Conservation (phyloP, 2,329 filamentous ascomycete species). For the Trichophyton equinum region DNA sequence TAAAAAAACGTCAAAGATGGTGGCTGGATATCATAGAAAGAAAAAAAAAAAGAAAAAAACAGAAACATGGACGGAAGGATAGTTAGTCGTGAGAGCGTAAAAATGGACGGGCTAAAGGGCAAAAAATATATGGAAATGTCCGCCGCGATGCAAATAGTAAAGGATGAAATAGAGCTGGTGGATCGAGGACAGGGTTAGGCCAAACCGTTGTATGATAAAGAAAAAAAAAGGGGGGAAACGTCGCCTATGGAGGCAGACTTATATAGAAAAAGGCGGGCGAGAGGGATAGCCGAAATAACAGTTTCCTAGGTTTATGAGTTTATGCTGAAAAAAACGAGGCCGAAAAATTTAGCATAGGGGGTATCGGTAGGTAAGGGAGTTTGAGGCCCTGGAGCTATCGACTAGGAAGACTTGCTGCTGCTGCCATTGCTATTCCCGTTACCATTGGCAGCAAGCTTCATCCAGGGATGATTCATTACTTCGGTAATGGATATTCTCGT, state of each 20-base stretch:
- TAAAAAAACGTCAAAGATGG: background rate
- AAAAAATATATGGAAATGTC: background rate
- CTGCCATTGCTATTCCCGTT: background rate
- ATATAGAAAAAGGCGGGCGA: background rate
- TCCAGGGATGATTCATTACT: constrained; percentile 83
- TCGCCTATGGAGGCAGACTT: background rate
- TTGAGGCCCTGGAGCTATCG: too few species aligned
- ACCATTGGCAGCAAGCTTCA: constrained; percentile 18
- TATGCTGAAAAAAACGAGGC: too few species aligned
- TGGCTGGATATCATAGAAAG: background rate
- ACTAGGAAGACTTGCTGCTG: background rate
- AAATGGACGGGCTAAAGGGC: background rate
- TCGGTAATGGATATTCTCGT: constrained; percentile 73
- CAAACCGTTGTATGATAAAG: background rate
- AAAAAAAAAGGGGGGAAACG: background rate
- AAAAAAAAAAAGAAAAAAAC: background rate
- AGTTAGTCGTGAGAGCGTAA: background rate
- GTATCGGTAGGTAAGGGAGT: background rate
- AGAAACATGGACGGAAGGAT: background rate
- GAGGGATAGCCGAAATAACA: background rate
- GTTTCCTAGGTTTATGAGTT: background rate
- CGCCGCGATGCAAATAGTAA: background rate
- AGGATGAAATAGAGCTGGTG: background rate
- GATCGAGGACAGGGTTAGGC: background rate
- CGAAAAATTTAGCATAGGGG: too few species aligned